These are phyloP conservation scores for Trichoderma atroviride DNA, from an alignment of 2,329 filamentous ascomycete genomes.

Conservation along the genomic window DNA sequence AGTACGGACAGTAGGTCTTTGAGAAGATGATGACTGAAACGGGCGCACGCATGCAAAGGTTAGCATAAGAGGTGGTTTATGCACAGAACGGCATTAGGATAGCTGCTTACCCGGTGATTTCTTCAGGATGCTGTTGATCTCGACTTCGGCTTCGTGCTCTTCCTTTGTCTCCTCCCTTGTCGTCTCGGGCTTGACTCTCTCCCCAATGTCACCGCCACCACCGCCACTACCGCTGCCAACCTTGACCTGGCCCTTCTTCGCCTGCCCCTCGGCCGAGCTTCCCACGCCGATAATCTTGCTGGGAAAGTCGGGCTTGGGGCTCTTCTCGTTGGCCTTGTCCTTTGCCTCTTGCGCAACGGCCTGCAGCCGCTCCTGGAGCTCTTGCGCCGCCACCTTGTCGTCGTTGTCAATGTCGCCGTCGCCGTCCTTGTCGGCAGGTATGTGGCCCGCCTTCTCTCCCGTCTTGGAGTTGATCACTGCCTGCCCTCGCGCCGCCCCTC, in stretches of 20 bases:
- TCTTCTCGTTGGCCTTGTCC: constrained; percentile 68
- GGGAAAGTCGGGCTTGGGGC: constrained; percentile 61
- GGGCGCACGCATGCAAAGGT: background rate
- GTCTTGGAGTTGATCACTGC: constrained; percentile 47
- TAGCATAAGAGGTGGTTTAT: background rate
- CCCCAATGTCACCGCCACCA: constrained; percentile 58
- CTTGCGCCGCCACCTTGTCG: constrained; percentile 52
- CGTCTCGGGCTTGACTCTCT: constrained; percentile 61
- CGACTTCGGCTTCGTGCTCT: constrained; percentile 66
- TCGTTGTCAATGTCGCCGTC: constrained; percentile 61
- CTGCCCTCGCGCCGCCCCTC: constrained; percentile 39
- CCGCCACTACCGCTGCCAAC: constrained; percentile 28
- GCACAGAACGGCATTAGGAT: background rate
- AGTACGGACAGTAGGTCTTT: constrained; percentile 89
- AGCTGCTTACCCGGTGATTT: constrained; percentile 72
- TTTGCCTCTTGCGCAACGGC: constrained; percentile 71
- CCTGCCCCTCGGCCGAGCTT: constrained; percentile 57
- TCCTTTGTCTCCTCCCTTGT: constrained; percentile 56
- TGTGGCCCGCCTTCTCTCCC: constrained; percentile 43
- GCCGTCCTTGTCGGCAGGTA: constrained; percentile 52
- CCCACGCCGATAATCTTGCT: constrained; percentile 61
- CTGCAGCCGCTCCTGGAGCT: constrained; percentile 64
- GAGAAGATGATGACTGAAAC: constrained; percentile 87
- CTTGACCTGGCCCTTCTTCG: constrained; percentile 39
- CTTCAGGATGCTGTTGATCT: constrained; percentile 79